phyloP scores from a whole-genome alignment of 352 stramenopile genomes.

The Saprolegnia diclina region DNA sequence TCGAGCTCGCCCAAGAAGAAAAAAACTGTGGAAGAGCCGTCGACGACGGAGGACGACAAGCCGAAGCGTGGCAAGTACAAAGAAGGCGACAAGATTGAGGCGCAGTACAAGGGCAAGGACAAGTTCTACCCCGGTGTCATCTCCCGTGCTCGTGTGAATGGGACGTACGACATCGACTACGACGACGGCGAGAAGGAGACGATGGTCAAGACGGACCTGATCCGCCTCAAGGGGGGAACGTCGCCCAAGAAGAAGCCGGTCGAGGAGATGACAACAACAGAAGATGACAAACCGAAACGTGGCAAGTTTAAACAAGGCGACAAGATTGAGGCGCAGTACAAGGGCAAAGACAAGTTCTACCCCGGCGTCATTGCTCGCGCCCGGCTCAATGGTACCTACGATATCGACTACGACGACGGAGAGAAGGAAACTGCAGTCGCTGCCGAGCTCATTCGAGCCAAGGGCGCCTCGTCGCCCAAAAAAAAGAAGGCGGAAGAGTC shows the following conservation, averaged over 20 bases:
- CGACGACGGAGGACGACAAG: conserved; percentile 28
- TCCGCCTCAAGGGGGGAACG: conserved; percentile 35
- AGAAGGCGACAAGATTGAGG: conserved; percentile 52
- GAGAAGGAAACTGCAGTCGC: conserved; percentile 37
- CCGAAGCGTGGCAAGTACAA: conserved; percentile 32
- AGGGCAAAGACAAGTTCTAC: conserved; percentile 49
- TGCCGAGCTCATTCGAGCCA: conserved; percentile 24
- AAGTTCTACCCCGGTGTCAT: conserved; percentile 61
- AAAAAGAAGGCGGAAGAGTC: conserved; percentile 26
- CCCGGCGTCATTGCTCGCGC: conserved; percentile 43
- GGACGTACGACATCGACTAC: conserved; percentile 48
- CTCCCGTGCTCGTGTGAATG: conserved; percentile 42
- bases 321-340: conserved; percentile 44
- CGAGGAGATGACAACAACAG: conserved; percentile 22
- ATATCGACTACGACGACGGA: conserved; percentile 53
- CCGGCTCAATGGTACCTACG: conserved; percentile 47
- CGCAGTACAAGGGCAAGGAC: conserved; percentile 49
- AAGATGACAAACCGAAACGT: conserved; percentile 36
- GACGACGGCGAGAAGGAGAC: conserved; percentile 50
- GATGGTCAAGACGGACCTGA: conserved; percentile 36
- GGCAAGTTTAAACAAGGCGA: conserved; percentile 40
- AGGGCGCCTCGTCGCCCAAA: conserved; percentile 23
- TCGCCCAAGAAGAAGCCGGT: conserved; percentile 29
- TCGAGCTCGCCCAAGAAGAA: conserved; percentile 27
- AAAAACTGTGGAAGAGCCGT: conserved; percentile 6